Percentiles rank a stretch among this genome's conserved stretches.
phyloP scores from a whole-genome alignment of 352 stramenopile species.

The Globisporangium cystogenes region DNA sequence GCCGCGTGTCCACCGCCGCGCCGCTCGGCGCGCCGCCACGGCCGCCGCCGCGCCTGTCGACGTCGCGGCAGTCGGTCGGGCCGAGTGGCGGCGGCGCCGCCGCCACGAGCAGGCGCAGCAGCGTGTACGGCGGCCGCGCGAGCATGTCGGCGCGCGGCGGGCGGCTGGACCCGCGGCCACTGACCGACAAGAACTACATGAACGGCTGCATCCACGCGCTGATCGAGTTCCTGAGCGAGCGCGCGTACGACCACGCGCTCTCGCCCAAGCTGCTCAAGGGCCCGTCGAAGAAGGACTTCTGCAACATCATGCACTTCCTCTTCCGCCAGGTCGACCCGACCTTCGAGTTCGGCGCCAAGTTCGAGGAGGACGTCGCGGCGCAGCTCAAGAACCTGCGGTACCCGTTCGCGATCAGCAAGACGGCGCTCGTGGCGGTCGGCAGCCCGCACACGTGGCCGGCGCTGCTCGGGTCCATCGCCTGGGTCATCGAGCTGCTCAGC shows the following conservation, averaged over 20 bases:
- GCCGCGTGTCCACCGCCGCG: conserved; percentile 41
- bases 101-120: conserved; percentile 39
- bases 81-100: conserved; percentile 1
- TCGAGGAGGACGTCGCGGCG: conserved; percentile 69
- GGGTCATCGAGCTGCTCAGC: conserved; percentile 94
- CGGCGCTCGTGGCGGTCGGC: conserved; percentile 90
- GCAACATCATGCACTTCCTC: conserved; percentile 96
- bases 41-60: conserved; percentile 34
- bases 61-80: conserved; percentile 43
- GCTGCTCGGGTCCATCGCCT: conserved; percentile 94
- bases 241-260: conserved; percentile 91
- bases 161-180: conserved; percentile 75
- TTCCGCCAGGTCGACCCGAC: conserved; percentile 93
- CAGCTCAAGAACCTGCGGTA: conserved; percentile 87
- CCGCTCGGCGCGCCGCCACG: conserved; percentile 10
- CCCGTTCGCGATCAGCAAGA: conserved; percentile 96
- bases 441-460: conserved; percentile 95
- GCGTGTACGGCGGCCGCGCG: conserved; percentile 51
- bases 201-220: conserved; percentile 90
- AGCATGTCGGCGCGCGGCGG: conserved; percentile 38
- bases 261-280: conserved; percentile 87
- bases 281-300: conserved; percentile 97
- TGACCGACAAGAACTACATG: conserved; percentile 92
- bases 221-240: conserved; percentile 90
- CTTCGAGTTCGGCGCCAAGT: conserved; percentile 70